These are phyloP conservation scores for Thraustotheca clavata DNA, from an alignment of 352 stramenopile species.

Conservation along the genomic window DNA sequence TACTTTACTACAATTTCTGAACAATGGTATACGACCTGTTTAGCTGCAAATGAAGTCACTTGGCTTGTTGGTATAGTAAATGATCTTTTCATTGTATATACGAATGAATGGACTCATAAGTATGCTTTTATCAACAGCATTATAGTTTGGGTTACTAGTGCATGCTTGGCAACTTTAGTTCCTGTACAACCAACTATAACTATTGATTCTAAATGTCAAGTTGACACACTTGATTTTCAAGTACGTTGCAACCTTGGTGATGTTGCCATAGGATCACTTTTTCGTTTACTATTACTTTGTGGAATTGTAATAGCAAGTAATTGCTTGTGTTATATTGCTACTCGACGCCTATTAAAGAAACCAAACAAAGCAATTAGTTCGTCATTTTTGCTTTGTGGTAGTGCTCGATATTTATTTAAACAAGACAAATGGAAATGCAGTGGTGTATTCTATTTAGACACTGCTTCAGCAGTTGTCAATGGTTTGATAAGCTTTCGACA, in stretches of 20 bases:
- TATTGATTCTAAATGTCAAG: neutral
- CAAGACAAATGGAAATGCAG: neutral
- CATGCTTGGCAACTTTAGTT: neutral
- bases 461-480: neutral
- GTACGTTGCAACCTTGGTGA: neutral
- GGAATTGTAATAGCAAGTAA: neutral
- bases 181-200: neutral
- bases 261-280: neutral
- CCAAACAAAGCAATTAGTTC: neutral
- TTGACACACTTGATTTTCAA: neutral
- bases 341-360: neutral
- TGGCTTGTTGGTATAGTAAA: conserved; percentile 12
- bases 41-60: conserved; percentile 16
- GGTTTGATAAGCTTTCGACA: neutral
- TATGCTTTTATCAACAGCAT: conserved; percentile 9
- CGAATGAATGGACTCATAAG: neutral
- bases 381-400: neutral
- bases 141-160: neutral
- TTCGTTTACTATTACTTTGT: neutral
- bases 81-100: neutral
- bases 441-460: conserved; percentile 2
- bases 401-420: neutral
- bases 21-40: neutral
- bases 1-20: neutral
- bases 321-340: neutral